A percentile compares a stretch with the other conserved stretches of the same genome.
Evolutionary conservation across 2,329 filamentous ascomycete genomes (phyloP).

Genomic region (Xenoacremonium recifei): DNA sequence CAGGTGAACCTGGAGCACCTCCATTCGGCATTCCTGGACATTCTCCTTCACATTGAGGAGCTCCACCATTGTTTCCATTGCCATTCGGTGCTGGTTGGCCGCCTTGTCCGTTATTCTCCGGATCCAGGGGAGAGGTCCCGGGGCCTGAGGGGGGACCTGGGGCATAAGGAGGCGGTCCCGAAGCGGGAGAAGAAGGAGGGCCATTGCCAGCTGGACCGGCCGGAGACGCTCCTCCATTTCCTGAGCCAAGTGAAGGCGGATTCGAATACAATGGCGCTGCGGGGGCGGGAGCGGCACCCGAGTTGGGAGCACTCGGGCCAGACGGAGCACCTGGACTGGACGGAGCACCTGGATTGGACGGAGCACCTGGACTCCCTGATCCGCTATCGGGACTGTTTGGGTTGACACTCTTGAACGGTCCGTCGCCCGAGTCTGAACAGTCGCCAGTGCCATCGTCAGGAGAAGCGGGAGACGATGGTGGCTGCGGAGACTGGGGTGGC

Average conservation of each 20-base stretch:
- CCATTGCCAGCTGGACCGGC: not conserved
- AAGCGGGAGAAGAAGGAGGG: not conserved
- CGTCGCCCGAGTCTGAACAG: not conserved
- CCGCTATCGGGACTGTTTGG: not conserved
- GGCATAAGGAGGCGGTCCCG: not conserved
- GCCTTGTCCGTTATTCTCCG: not conserved
- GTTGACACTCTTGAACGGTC: not conserved
- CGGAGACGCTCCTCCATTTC: not conserved
- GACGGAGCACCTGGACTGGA: too few relatives aligned
- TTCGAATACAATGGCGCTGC: too few relatives aligned
- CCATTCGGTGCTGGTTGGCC: not conserved
- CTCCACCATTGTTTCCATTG: not conserved
- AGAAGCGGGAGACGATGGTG: not conserved
- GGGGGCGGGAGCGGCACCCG: too few relatives aligned
- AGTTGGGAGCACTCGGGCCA: too few relatives aligned
- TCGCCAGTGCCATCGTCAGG: not conserved
- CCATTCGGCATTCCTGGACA: slow-evolving; percentile 1
- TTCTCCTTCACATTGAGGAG: slow-evolving; percentile 5
- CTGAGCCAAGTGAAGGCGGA: too few relatives aligned
- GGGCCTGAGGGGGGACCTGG: not conserved
- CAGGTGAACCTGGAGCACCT: too few relatives aligned
- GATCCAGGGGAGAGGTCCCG: not conserved
- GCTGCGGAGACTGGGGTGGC: not conserved
- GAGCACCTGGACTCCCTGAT: not conserved
- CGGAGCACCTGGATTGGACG: not conserved